Evolutionary conservation across 73 alveolate species (phyloP).

Genomic region (Blepharisma japonicum): DNA sequence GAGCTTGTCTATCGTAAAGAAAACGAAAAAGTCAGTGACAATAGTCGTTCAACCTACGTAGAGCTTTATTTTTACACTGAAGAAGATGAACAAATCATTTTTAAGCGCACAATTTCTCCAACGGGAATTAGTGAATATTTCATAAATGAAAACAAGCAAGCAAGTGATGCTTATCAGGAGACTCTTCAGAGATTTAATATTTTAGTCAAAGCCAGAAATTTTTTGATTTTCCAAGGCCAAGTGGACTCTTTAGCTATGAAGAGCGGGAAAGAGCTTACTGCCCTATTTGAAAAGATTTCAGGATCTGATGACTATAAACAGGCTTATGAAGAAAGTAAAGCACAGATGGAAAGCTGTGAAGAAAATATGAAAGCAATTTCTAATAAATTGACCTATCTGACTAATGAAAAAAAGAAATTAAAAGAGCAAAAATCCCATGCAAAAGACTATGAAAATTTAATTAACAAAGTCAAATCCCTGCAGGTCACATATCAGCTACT

Average conservation of each 20-base stretch:
- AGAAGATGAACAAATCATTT: not conserved
- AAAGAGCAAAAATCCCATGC: slow-evolving; percentile 57
- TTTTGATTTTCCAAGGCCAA: slow-evolving; percentile 61
- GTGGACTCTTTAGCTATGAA: slow-evolving; percentile 57
- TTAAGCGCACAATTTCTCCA: slow-evolving; percentile 58
- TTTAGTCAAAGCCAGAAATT: slow-evolving; percentile 54
- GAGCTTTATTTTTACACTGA: slow-evolving; percentile 35
- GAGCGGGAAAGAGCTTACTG: slow-evolving; percentile 53
- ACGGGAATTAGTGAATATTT: slow-evolving; percentile 66
- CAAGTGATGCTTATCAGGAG: slow-evolving; percentile 64
- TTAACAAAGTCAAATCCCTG: slow-evolving; percentile 47
- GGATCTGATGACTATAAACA: slow-evolving; percentile 59
- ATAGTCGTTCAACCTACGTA: slow-evolving; percentile 37
- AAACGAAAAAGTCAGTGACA: slow-evolving; percentile 33
- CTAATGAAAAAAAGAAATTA: slow-evolving; percentile 60
- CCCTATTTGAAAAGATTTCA: slow-evolving; percentile 53
- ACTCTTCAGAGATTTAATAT: slow-evolving; percentile 45
- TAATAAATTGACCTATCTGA: slow-evolving; percentile 31
- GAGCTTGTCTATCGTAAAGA: slow-evolving; percentile 71
- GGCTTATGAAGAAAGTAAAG: slow-evolving; percentile 49
- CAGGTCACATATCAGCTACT: slow-evolving; percentile 51
- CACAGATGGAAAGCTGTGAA: slow-evolving; percentile 50
- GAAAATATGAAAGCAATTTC: slow-evolving; percentile 50
- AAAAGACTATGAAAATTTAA: slow-evolving; percentile 52
- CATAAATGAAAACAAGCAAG: slow-evolving; percentile 54